Evolutionary conservation across 1,284 basidiomycete genomes (phyloP).

Genomic region (Veloboletus limbatus): DNA sequence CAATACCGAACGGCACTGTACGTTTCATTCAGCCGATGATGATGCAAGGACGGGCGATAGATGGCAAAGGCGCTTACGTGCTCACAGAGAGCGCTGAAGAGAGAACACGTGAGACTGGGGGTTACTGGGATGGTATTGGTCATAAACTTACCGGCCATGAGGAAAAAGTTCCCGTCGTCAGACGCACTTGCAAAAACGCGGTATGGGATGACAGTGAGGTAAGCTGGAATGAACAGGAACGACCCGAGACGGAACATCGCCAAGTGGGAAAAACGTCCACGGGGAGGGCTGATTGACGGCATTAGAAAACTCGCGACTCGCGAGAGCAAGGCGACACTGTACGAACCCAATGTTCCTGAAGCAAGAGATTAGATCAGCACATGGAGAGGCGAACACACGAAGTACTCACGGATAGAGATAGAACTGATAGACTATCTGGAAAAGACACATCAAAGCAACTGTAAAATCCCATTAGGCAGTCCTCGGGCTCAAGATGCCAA

Average conservation of each 20-base stretch:
- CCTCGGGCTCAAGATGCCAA: background rate
- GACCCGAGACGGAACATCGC: constrained; percentile 83
- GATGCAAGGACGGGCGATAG: background rate
- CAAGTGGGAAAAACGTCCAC: constrained; percentile 79
- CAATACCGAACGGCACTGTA: constrained; percentile 70
- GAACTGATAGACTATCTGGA: constrained; percentile 80
- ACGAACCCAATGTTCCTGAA: constrained; percentile 55
- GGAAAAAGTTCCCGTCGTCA: constrained; percentile 60
- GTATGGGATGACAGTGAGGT: constrained; percentile 70
- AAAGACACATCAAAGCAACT: constrained; percentile 81
- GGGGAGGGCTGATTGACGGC: constrained; percentile 47
- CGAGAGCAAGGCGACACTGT: constrained; percentile 11
- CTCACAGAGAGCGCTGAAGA: constrained; percentile 58
- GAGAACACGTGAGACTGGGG: constrained; percentile 8
- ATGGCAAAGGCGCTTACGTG: constrained; percentile 55
- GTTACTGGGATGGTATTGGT: background rate
- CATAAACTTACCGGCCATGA: constrained; percentile 62
- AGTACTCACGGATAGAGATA: constrained; percentile 77
- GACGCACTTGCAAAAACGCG: constrained; percentile 60
- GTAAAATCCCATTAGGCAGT: constrained; percentile 4
- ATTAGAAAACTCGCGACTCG: constrained; percentile 14
- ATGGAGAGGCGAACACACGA: constrained; percentile 14
- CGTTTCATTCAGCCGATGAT: constrained; percentile 9
- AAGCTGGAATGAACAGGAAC: constrained; percentile 73
- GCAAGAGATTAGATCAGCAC: background rate